These are phyloP conservation scores for Debaryomycetaceae sp. DNA, from an alignment of 1,139 yeast species.

Conservation along the genomic window DNA sequence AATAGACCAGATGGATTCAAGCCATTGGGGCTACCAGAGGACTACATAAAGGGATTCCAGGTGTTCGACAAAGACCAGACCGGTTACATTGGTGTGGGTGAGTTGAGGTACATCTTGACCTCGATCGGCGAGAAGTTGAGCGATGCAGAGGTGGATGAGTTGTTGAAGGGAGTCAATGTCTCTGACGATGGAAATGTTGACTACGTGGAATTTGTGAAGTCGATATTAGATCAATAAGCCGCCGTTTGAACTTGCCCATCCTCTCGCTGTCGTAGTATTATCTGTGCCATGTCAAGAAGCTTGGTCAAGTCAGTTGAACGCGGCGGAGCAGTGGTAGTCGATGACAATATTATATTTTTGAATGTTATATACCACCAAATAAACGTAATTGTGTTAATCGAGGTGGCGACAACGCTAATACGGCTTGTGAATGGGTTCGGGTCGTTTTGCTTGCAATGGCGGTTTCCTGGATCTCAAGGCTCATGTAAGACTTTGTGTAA, in stretches of 20 bases:
- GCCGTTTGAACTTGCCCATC: too few species aligned
- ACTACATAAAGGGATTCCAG: constrained; percentile 95
- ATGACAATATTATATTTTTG: neutral
- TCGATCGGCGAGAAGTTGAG: constrained; percentile 89
- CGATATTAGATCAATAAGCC: constrained; percentile 76
- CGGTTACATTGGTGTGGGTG: constrained; percentile 96
- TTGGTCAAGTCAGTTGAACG: too few species aligned
- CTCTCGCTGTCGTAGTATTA: too few species aligned
- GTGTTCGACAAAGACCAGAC: constrained; percentile 95
- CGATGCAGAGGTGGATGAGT: constrained; percentile 91
- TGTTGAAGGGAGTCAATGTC: constrained; percentile 90
- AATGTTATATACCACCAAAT: neutral
- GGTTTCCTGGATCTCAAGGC: too few species aligned
- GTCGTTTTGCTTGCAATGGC: too few species aligned
- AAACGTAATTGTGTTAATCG: neutral
- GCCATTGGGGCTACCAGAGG: constrained; percentile 91
- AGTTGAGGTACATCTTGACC: constrained; percentile 87
- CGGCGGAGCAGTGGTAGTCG: too few species aligned
- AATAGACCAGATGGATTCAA: constrained; percentile 89
- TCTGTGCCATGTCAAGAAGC: too few species aligned
- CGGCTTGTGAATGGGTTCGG: too few species aligned
- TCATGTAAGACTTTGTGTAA: neutral
- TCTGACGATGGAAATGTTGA: constrained; percentile 94
- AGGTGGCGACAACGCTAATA: neutral
- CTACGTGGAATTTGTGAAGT: constrained; percentile 90